phyloP scores from a whole-genome alignment of 2,329 filamentous ascomycete species.

The Plectosphaerella cucumerina region DNA sequence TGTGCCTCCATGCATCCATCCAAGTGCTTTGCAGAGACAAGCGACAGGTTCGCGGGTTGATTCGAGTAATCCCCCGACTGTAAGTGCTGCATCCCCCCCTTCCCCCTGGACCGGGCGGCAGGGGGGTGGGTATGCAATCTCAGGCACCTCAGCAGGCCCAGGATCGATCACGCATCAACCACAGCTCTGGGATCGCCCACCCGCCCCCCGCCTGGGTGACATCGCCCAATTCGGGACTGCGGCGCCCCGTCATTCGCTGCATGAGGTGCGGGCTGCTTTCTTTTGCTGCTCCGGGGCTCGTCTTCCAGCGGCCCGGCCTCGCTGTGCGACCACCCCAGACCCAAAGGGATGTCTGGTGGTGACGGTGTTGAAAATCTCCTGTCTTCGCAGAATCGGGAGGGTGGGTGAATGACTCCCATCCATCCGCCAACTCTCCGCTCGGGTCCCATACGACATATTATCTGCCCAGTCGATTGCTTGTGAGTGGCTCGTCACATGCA shows the following conservation, averaged over 20 bases:
- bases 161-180: not conserved
- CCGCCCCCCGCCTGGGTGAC: not conserved
- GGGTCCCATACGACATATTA: not conserved
- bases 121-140: not conserved
- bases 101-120: too few species aligned
- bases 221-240: not conserved
- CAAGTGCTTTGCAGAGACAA: too few species aligned
- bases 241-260: not conserved
- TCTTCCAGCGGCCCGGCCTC: conserved; percentile 1
- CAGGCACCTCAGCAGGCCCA: not conserved
- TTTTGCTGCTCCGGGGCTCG: not conserved
- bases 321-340: not conserved
- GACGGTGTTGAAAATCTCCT: not conserved
- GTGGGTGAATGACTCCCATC: not conserved
- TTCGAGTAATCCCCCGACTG: not conserved
- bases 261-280: not conserved
- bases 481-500: too few species aligned
- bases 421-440: not conserved
- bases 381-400: not conserved
- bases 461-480: not conserved
- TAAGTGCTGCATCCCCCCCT: not conserved
- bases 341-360: not conserved
- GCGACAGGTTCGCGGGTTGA: too few species aligned
- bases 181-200: not conserved
- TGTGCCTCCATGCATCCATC: too few species aligned